Conservation (phyloP, 306 rosid genomes). For the Cucurbita argyrosperma region DNA sequence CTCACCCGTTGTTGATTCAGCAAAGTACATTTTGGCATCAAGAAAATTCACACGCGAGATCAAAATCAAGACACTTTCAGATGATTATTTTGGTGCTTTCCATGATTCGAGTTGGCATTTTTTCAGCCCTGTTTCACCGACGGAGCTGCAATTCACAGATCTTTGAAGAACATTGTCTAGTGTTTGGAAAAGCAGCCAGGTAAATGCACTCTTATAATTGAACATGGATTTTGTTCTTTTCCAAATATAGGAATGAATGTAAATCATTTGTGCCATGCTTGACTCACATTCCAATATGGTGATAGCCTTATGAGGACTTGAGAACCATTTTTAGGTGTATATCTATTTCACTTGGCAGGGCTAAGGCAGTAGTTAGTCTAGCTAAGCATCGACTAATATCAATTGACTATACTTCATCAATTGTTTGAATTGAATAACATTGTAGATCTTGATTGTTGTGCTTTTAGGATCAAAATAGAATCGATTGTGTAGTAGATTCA, state of each 20-base stretch:
- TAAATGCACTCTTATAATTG: not conserved
- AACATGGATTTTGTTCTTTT: not conserved
- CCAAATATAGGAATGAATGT: not conserved
- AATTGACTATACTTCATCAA: not conserved
- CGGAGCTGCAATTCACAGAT: constrained; percentile 6
- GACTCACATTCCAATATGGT: not conserved
- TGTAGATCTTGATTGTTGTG: not conserved
- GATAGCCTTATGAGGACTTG: not conserved
- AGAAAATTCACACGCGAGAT: constrained; percentile 35
- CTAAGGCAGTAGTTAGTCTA: not conserved
- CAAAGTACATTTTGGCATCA: constrained; percentile 31
- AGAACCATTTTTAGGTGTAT: not conserved
- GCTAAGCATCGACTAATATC: not conserved
- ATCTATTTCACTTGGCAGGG: no score
- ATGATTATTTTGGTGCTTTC: constrained; percentile 63
- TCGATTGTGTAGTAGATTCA: not conserved
- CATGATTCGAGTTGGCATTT: constrained; percentile 91
- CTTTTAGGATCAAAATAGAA: not conserved
- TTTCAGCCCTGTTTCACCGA: constrained; percentile 20
- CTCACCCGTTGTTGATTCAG: constrained; percentile 22
- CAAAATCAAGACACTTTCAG: constrained; percentile 35
- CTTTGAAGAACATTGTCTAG: not conserved
- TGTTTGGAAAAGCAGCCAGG: not conserved
- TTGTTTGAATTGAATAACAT: not conserved
- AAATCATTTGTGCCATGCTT: not conserved